Conservation (phyloP, 805 yeast genomes). For the Candida wancherniae region DNA sequence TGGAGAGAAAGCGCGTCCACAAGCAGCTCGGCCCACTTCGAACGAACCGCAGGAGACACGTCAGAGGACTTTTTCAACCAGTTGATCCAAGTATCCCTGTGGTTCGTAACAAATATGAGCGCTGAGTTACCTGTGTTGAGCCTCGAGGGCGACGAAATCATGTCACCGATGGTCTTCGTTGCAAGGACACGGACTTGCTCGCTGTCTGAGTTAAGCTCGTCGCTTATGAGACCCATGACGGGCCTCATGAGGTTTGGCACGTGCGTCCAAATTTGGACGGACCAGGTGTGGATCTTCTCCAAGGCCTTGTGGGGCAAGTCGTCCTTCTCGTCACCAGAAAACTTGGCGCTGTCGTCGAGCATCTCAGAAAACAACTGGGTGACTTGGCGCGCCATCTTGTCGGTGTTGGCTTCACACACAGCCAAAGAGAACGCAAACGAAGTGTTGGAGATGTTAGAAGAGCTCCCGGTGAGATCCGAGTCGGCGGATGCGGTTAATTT, state of each 20-base stretch:
- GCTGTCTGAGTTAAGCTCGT: constrained; percentile 71
- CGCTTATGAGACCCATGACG: constrained; percentile 73
- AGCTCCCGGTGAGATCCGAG: constrained; percentile 29
- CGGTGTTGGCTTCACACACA: constrained; percentile 66
- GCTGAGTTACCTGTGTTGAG: constrained; percentile 34
- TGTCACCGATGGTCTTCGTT: constrained; percentile 65
- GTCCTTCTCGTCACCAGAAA: constrained; percentile 6
- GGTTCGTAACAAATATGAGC: constrained; percentile 53
- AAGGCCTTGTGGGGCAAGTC: constrained; percentile 37
- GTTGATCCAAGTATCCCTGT: constrained; percentile 54
- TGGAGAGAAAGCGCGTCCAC: constrained; percentile 43
- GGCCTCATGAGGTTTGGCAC: constrained; percentile 72
- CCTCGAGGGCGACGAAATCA: constrained; percentile 40
- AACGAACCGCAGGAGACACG: constrained; percentile 56
- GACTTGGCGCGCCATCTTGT: constrained; percentile 67
- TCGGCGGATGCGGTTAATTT: constrained; percentile 30
- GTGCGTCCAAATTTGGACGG: constrained; percentile 67
- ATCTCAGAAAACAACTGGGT: constrained; percentile 79
- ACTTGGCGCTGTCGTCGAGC: constrained; percentile 46
- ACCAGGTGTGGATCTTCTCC: constrained; percentile 56
- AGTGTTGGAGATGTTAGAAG: constrained; percentile 41
- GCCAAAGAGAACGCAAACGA: constrained; percentile 62
- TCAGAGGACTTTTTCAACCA: constrained; percentile 80
- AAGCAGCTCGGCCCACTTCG: constrained; percentile 63
- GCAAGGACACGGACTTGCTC: constrained; percentile 60